Evolutionary conservation across 2,329 filamentous ascomycete species (phyloP).

Genomic region (Colletotrichum agaves): DNA sequence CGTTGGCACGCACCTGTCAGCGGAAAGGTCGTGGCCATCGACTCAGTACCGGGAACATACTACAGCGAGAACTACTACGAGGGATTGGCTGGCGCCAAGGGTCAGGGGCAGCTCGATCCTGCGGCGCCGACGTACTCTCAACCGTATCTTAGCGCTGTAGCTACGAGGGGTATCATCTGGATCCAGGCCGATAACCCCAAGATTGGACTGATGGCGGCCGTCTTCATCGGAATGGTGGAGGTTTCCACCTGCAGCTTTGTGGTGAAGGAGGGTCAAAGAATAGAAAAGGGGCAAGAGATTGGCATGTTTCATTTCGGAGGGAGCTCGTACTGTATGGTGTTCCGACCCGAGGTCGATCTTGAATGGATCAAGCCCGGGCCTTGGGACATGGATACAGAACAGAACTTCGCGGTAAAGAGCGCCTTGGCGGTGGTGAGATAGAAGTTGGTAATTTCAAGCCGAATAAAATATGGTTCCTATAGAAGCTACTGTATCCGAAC

Average conservation of each 20-base stretch:
- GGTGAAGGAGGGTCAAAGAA: slow-evolving; percentile 70
- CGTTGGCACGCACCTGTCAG: slow-evolving; percentile 77
- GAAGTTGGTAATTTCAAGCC: background rate
- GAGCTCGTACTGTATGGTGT: slow-evolving; percentile 75
- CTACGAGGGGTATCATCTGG: slow-evolving; percentile 76
- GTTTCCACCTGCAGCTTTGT: slow-evolving; percentile 79
- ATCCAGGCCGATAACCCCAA: slow-evolving; percentile 75
- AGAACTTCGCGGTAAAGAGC: slow-evolving; percentile 19
- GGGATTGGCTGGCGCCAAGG: slow-evolving; percentile 40
- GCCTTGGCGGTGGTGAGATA: slow-evolving; percentile 8
- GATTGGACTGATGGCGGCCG: slow-evolving; percentile 76
- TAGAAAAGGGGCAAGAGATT: slow-evolving; percentile 76
- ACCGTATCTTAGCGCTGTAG: slow-evolving; percentile 74
- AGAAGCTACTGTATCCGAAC: background rate
- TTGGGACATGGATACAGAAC: background rate
- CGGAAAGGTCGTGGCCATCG: slow-evolving; percentile 68
- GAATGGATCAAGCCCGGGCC: slow-evolving; percentile 35
- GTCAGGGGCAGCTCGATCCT: slow-evolving; percentile 35
- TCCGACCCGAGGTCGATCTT: slow-evolving; percentile 65
- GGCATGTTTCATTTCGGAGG: slow-evolving; percentile 89
- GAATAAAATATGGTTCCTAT: too few relatives aligned
- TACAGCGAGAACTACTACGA: slow-evolving; percentile 67
- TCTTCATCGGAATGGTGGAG: slow-evolving; percentile 81
- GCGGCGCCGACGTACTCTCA: slow-evolving; percentile 56
- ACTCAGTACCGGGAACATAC: slow-evolving; percentile 72